Conservation (phyloP, 768 basidiomycete genomes). For the Xerocomus brunneocitrinus region DNA sequence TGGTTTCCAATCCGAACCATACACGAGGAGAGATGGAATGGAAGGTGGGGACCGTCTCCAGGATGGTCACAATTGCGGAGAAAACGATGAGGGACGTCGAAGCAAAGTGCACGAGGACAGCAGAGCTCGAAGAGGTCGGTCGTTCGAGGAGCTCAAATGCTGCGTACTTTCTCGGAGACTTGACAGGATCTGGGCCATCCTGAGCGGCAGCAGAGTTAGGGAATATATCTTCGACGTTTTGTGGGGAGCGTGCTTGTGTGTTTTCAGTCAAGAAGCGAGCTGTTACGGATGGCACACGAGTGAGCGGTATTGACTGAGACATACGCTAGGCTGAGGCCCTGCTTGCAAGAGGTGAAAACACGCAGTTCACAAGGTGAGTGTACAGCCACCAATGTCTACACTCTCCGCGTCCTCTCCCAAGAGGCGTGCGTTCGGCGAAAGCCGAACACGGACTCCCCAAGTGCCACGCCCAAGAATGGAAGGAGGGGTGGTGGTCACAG, state of each 20-base stretch:
- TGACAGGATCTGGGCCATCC: constrained; percentile 23
- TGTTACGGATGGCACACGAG: constrained; percentile 21
- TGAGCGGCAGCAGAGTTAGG: constrained; percentile 35
- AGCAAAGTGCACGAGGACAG: constrained; percentile 70
- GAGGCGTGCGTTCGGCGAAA: too few relatives aligned
- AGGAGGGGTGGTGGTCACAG: too few relatives aligned
- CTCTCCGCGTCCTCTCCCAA: constrained; percentile 7
- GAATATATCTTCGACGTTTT: constrained; percentile 38
- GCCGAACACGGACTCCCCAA: too few relatives aligned
- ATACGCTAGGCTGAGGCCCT: constrained; percentile 6
- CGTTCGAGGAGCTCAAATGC: constrained; percentile 73
- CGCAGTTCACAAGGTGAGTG: too few relatives aligned
- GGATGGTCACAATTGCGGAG: constrained; percentile 69
- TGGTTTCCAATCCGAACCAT: constrained; percentile 89
- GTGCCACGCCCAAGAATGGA: too few relatives aligned
- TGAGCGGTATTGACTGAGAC: constrained; percentile 31
- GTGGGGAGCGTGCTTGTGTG: constrained; percentile 26
- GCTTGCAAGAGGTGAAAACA: not conserved
- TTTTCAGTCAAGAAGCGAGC: constrained; percentile 46
- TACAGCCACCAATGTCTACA: not conserved
- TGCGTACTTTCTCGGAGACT: constrained; percentile 54
- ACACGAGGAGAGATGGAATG: constrained; percentile 62
- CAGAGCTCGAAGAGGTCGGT: constrained; percentile 69
- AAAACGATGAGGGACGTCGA: constrained; percentile 69
- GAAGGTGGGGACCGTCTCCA: constrained; percentile 77